Base-by-base conservation (phyloP, 495 filamentous ascomycete genomes). In the Annulohypoxylon stygium region DNA sequence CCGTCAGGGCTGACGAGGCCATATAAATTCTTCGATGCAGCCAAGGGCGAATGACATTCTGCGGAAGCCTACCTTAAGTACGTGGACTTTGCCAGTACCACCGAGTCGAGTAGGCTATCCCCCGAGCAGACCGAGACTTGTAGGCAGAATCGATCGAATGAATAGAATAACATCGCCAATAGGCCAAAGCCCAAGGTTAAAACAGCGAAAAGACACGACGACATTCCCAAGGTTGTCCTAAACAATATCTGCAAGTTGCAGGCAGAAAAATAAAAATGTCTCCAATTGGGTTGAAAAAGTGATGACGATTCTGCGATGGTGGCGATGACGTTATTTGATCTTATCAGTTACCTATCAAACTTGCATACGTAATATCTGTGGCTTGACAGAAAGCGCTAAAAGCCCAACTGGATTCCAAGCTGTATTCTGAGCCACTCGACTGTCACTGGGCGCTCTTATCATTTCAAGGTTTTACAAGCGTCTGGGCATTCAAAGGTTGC, bases 261-360 rank as follows among this genome's bases (percentile, higher is more conserved):
- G 43, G 43, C 43, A 47, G 20, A 53, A 53, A 55, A 10, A 26
- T 55, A 55, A 16, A 33, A 12, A 59, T 39, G 16, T 23, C 5
- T 16, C 39, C 48, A 50, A 25, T 62, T 60, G 14, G 59, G 59
- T 54, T 45, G 61, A 12, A 25, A 60, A 61, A 59, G 47, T 65
- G 36, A 66, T 65, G 61, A 66, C 57, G 61, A 74, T 37, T 25
- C 8, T 47, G 43, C 16, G 43, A 20, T 12, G 16, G 55, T 63
- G 57, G 62, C 66, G 55, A 74, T 74, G 66, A 74, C 67, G 71
- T 70, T 67, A 67, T 74, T 59, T 41, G 16, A 63, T 55, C 62
- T 74, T 74, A 66, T 74, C 65, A 51, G 39, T 64, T 41, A 18
- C 20, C 18, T 18, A 10, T n/a, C 39, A 16, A 30, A 33, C 34